A percentile compares a stretch with the other conserved stretches of the same genome.
phyloP scores from a whole-genome alignment of 306 rosid species.

The Hippophae tibetana region DNA sequence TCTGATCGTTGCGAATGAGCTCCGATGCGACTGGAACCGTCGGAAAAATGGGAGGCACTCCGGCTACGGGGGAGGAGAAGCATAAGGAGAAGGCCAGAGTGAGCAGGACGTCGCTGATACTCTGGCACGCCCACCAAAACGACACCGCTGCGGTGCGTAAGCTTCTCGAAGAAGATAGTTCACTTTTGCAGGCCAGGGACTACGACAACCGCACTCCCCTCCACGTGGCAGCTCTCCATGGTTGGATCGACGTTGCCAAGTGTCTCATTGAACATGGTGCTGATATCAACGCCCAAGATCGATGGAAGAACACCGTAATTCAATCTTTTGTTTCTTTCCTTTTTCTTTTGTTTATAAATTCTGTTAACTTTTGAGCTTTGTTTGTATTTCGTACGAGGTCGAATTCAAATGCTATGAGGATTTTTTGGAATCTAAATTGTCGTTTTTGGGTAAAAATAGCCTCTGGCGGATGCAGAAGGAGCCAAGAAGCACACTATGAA shows the following conservation, averaged over 20 bases:
- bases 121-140: slow-evolving; percentile 96
- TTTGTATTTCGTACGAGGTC: neutral
- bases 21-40: slow-evolving; percentile 23
- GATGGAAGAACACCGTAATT: slow-evolving; percentile 84
- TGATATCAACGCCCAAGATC: slow-evolving; percentile 90
- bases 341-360: neutral
- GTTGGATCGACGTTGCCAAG: slow-evolving; percentile 71
- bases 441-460: slow-evolving; percentile 37
- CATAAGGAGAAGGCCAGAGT: slow-evolving; percentile 79
- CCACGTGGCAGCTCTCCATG: slow-evolving; percentile 80
- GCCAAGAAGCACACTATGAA: slow-evolving; percentile 52
- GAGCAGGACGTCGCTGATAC: slow-evolving; percentile 76
- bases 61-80: slow-evolving; percentile 25
- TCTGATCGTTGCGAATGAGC: slow-evolving; percentile 41
- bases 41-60: slow-evolving; percentile 12
- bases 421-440: neutral
- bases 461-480: slow-evolving; percentile 98
- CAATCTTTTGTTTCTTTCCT: neutral
- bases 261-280: slow-evolving; percentile 70
- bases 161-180: slow-evolving; percentile 87
- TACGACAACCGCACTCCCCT: slow-evolving; percentile 92
- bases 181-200: slow-evolving; percentile 68
- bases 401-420: neutral
- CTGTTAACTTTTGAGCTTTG: neutral
- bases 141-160: slow-evolving; percentile 73